Evolutionary conservation across 768 basidiomycete genomes (phyloP), one percentile per base, ranked within the genome.

Genomic region (Tephrocybe sp.): DNA sequence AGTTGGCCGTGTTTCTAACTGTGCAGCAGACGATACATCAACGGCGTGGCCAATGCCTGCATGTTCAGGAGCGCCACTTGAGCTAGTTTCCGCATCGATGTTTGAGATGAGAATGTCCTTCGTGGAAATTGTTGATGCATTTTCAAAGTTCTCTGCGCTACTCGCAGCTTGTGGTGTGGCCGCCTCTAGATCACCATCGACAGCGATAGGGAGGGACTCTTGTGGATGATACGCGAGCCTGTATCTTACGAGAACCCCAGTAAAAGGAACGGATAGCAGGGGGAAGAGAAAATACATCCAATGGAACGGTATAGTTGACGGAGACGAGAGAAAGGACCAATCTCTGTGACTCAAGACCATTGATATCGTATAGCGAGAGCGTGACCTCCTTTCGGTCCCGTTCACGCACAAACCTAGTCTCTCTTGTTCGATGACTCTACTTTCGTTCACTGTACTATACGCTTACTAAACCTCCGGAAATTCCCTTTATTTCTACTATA

Each of bases 191-290:
- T 30, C 28, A 30, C 28, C 11, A 15, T 58, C 53, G 4, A 26
- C 17, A 9, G 37, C 21, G 36, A 15, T 14, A 45, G 23, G 42
- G 23, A 2, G 25, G 28, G 21, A 21, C 12, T 45, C 39, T 44
- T 58, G 61, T 4, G 57, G 47, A 23, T 56, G 32, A 50, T 61
- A 59, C 14, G 54, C 52, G 18, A 57, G 55, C 23, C 64, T 50
- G 44, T 62, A 60, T 23, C 61, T 54, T 2, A 65, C 64, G 18
- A 64, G 53, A 8, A 56, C 32, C 2, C 61, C 48, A 42, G 55
- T 60, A 45, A 64, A 60, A 17, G 62, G 64, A 34, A 58, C 26
- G 20, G 52, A 46, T 26, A 53, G 26, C 36, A 49, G 24, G 32
- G 53, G n/a, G 18, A 50, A n/a, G 6, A 37, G 34, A 18, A 45